Evolutionary conservation across 2,329 filamentous ascomycete species (phyloP), one percentile per base, ranked within the genome.

Genomic region (Alternaria burnsii): DNA sequence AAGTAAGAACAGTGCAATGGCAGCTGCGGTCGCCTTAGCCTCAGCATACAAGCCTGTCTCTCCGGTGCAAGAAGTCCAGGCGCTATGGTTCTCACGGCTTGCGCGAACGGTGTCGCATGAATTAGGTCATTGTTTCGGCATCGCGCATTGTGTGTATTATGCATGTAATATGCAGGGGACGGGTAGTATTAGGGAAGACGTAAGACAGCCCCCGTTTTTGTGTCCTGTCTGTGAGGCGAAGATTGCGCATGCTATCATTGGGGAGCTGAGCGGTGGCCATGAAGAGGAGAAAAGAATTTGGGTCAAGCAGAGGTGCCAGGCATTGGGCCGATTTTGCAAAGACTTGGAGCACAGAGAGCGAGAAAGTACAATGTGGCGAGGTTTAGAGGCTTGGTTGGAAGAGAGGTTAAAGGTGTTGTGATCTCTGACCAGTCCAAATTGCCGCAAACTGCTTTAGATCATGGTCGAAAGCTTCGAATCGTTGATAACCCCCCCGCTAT

Each of bases 121-220:
- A 69, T 75, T 91, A 0, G 87, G 88, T 0, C 89, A 91, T 72
- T 91, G 88, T 69, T 83, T 92, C 38, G 87, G 86, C 1, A 61
- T 92, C 14, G 88, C 76, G 8, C 89, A 92, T 71, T 92, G 89
- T 70, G 78, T 85, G 0, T 90, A 87, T 67, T 89, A 87, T 65
- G 86, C 88, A 0, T 91, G 88, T 65, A 80, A 83, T 3, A 89
- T 90, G 87, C 88, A 90, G 70, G 82, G 85, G 5, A 87, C 86
- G 0, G 83, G 84, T 0, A 80, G 82, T 1, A 78, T 89, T 40
- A 78, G 75, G 0, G 88, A 90, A 71, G 88, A 90, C 69, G 79
- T 82, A 3, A 77, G 87, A 42, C 87, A 90, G 69, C 87, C 88
- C 24, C 87, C 87, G 1, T 90, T 88, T 65, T 67, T 89, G 4